Evolutionary conservation across 1,139 yeast species (phyloP).

Genomic region (Yamadazyma songkhlaensis): DNA sequence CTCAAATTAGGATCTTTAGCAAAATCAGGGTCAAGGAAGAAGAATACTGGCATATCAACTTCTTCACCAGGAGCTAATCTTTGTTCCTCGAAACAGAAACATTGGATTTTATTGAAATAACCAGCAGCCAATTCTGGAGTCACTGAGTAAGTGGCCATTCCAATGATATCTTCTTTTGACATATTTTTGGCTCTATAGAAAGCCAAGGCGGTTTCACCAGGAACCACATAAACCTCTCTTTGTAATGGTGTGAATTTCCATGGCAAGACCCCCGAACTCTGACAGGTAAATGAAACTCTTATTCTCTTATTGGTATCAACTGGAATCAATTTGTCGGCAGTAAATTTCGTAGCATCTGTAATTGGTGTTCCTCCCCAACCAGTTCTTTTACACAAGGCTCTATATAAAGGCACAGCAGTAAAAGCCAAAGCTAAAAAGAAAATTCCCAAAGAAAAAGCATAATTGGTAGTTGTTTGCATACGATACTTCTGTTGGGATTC

Average conservation of each 20-base stretch:
- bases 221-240: slow-evolving; percentile 86
- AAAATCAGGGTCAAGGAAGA: slow-evolving; percentile 97
- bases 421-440: slow-evolving; percentile 78
- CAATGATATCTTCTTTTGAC: slow-evolving; percentile 86
- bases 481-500: slow-evolving; percentile 29
- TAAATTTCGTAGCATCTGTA: slow-evolving; percentile 75
- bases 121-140: slow-evolving; percentile 97
- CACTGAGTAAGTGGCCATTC: slow-evolving; percentile 97
- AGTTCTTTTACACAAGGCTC: slow-evolving; percentile 90
- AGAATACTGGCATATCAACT: slow-evolving; percentile 98
- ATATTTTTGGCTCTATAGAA: slow-evolving; percentile 89
- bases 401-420: slow-evolving; percentile 89
- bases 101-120: slow-evolving; percentile 93
- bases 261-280: slow-evolving; percentile 86
- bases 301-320: slow-evolving; percentile 84
- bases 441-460: slow-evolving; percentile 68
- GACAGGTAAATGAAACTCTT: slow-evolving; percentile 83
- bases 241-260: slow-evolving; percentile 97
- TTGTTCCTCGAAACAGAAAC: slow-evolving; percentile 98
- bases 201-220: slow-evolving; percentile 97
- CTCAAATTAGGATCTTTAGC: slow-evolving; percentile 94
- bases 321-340: slow-evolving; percentile 85
- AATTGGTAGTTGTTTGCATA: slow-evolving; percentile 61
- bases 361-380: slow-evolving; percentile 97
- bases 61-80: slow-evolving; percentile 93